phyloP scores from a whole-genome alignment of 2,329 filamentous ascomycete species.

The Waltergamsia citrina region DNA sequence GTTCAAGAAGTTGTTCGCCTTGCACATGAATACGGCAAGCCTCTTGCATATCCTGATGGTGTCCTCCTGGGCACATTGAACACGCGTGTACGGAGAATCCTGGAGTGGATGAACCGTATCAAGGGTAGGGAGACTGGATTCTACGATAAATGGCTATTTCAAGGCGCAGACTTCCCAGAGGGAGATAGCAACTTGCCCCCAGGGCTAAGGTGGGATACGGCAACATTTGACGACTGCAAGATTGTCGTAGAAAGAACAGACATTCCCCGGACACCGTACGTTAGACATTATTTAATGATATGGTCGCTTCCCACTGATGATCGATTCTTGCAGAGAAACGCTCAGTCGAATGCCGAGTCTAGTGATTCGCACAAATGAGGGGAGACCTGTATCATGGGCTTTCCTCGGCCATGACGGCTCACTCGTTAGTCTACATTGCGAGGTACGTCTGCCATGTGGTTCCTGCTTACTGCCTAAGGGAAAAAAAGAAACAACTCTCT shows the following conservation, averaged over 20 bases:
- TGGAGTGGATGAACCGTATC: slow-evolving; percentile 9
- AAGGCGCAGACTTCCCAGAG: slow-evolving; percentile 29
- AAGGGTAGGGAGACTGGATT: slow-evolving; percentile 12
- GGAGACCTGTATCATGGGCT: slow-evolving; percentile 51
- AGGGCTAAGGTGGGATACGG: slow-evolving; percentile 45
- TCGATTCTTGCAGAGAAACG: slow-evolving; percentile 22
- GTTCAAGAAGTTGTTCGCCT: slow-evolving; percentile 10
- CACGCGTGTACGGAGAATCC: slow-evolving; percentile 14
- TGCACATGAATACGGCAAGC: slow-evolving; percentile 10
- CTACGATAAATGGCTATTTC: slow-evolving; percentile 52
- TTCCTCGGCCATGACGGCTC: slow-evolving; percentile 54
- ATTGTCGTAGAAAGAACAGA: slow-evolving; percentile 44
- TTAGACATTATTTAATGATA: slow-evolving; percentile 9
- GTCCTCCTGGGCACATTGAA: slow-evolving; percentile 27
- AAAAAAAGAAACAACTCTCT: slow-evolving; percentile 3
- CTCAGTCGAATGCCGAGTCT: slow-evolving; percentile 34
- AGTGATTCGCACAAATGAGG: slow-evolving; percentile 33
- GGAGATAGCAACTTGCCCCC: slow-evolving; percentile 19
- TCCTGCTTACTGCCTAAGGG: background rate
- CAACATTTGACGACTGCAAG: slow-evolving; percentile 41
- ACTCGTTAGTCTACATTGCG: slow-evolving; percentile 51
- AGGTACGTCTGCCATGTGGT: slow-evolving; percentile 23
- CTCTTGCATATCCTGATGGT: slow-evolving; percentile 12
- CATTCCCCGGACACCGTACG: slow-evolving; percentile 44
- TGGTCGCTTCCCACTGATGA: background rate